Conservation (phyloP, 768 basidiomycete species). For the Tylopilus rubrobrunneus region DNA sequence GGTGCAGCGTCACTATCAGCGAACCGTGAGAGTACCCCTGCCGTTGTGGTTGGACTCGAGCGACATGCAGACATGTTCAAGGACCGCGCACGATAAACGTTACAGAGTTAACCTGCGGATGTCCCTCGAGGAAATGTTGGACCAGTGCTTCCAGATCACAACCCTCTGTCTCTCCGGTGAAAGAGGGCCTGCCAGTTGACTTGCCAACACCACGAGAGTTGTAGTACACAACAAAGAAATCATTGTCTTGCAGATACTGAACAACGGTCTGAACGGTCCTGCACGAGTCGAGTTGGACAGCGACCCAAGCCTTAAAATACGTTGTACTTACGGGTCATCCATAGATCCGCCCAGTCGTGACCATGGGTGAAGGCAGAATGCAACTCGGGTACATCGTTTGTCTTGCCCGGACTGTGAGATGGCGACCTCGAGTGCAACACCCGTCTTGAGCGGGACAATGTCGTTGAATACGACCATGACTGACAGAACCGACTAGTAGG, state of each 20-base stretch:
- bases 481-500: background rate
- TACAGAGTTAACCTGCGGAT: constrained; percentile 45
- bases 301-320: background rate
- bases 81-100: constrained; percentile 54
- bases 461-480: constrained; percentile 8
- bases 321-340: constrained; percentile 63
- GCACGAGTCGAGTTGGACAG: background rate
- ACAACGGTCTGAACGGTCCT: constrained; percentile 43
- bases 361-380: constrained; percentile 81
- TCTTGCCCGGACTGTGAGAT: constrained; percentile 27
- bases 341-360: constrained; percentile 78
- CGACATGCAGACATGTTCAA: background rate
- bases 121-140: constrained; percentile 44
- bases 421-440: constrained; percentile 42
- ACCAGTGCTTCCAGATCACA: constrained; percentile 66
- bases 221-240: constrained; percentile 62
- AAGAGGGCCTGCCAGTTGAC: constrained; percentile 69
- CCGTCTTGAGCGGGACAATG: constrained; percentile 30
- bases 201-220: constrained; percentile 77
- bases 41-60: constrained; percentile 5
- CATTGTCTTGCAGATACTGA: constrained; percentile 37
- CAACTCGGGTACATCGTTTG: constrained; percentile 40
- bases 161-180: constrained; percentile 68
- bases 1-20: constrained; percentile 64
- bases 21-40: constrained; percentile 85